These are phyloP conservation scores for Kodamaea nitidulidarum DNA, from an alignment of 805 yeast species.

Conservation along the genomic window DNA sequence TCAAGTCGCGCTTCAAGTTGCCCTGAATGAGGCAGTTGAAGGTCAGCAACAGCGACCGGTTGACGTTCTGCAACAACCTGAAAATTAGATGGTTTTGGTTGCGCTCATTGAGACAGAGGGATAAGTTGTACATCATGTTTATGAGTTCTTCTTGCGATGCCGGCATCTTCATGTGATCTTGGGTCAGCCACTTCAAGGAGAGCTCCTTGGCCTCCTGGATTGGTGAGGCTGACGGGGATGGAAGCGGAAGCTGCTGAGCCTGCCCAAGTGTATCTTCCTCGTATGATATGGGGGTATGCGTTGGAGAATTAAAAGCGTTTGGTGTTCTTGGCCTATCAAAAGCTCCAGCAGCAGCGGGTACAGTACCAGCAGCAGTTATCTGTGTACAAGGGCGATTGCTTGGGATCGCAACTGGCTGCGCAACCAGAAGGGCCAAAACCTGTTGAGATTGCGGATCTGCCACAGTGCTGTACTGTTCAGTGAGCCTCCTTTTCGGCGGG, in stretches of 20 bases:
- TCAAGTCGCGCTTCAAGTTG: conserved; percentile 68
- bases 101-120: conserved; percentile 37
- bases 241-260: conserved; percentile 54
- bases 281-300: conserved; percentile 35
- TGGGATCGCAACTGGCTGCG: background rate
- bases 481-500: conserved; percentile 8
- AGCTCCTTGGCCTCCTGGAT: conserved; percentile 15
- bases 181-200: background rate
- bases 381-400: background rate
- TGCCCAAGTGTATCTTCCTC: conserved; percentile 26
- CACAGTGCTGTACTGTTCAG: background rate
- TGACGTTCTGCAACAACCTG: conserved; percentile 53
- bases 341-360: conserved; percentile 6
- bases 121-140: conserved; percentile 32
- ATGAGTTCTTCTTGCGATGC: conserved; percentile 35
- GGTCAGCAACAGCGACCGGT: conserved; percentile 59
- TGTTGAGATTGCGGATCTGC: background rate
- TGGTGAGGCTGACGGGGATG: conserved; percentile 60
- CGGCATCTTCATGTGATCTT: conserved; percentile 11
- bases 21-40: conserved; percentile 48
- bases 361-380: background rate
- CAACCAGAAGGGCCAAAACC: background rate
- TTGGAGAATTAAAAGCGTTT: conserved; percentile 24
- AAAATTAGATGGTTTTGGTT: conserved; percentile 50
- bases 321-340: conserved; percentile 25